A percentile compares a stretch with the other conserved stretches of the same genome.
Evolutionary conservation across 2,329 filamentous ascomycete species (phyloP).

Genomic region (Bipolaris zeicola): DNA sequence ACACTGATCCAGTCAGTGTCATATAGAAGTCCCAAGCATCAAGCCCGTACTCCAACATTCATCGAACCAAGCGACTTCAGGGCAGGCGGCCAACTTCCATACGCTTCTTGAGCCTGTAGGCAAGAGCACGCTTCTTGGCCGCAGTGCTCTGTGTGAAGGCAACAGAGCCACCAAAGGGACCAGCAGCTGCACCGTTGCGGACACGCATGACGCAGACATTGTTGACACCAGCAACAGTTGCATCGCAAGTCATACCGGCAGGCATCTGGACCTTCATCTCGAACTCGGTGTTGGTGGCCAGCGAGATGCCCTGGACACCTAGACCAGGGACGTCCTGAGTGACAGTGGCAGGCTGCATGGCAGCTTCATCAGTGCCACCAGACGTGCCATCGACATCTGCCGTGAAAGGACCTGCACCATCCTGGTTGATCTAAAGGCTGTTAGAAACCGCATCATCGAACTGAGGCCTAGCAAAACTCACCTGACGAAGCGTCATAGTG

Average conservation of each 20-base stretch:
- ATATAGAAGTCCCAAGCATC: slow-evolving; percentile 2
- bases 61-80: slow-evolving; percentile 11
- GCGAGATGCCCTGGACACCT: slow-evolving; percentile 62
- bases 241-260: slow-evolving; percentile 69
- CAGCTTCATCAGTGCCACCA: slow-evolving; percentile 63
- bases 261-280: slow-evolving; percentile 69
- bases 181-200: slow-evolving; percentile 65
- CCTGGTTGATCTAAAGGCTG: slow-evolving; percentile 63
- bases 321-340: slow-evolving; percentile 66
- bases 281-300: slow-evolving; percentile 66
- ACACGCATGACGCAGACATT: slow-evolving; percentile 71
- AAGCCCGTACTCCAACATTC: not conserved
- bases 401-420: slow-evolving; percentile 68
- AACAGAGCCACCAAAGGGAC: slow-evolving; percentile 70
- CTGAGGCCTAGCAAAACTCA: slow-evolving; percentile 11
- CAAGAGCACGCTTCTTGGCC: slow-evolving; percentile 66
- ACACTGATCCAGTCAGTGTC: slow-evolving; percentile 23
- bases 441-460: not conserved
- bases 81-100: slow-evolving; percentile 40
- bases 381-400: slow-evolving; percentile 68
- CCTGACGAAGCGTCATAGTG: slow-evolving; percentile 67
- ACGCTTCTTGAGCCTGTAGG: slow-evolving; percentile 55
- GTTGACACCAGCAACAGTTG: slow-evolving; percentile 61
- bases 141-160: slow-evolving; percentile 67
- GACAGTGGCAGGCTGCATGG: slow-evolving; percentile 65